phyloP scores from a whole-genome alignment of 1,284 basidiomycete species.

The Ganoderma resinaceum region DNA sequence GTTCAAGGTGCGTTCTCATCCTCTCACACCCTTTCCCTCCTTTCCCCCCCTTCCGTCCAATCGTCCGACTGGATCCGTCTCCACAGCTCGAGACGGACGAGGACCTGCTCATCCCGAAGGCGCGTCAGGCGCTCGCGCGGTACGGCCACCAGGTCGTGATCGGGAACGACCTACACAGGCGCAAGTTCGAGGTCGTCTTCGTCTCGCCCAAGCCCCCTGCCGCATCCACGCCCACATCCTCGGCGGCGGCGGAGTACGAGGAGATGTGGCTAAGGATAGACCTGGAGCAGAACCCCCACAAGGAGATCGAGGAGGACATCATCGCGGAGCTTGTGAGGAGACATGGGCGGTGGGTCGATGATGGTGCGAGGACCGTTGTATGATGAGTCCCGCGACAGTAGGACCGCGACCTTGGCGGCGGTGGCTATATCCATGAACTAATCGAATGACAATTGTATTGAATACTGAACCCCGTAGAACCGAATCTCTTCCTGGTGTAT shows the following conservation, averaged over 20 bases:
- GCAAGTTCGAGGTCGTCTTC: constrained; percentile 94
- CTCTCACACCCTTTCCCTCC: not conserved
- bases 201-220: constrained; percentile 50
- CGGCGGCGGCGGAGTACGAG: constrained; percentile 45
- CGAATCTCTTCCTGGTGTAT: not conserved
- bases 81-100: constrained; percentile 93
- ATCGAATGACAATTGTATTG: not conserved
- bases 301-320: constrained; percentile 95
- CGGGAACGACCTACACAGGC: constrained; percentile 89
- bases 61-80: constrained; percentile 11
- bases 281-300: constrained; percentile 50
- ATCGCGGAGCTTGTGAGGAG: constrained; percentile 76
- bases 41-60: not conserved
- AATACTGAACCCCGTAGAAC: not conserved
- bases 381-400: not conserved
- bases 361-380: not conserved
- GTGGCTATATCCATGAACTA: not conserved
- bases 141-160: constrained; percentile 99
- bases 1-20: constrained; percentile 80
- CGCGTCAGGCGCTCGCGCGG: constrained; percentile 84
- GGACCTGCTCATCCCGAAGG: constrained; percentile 88
- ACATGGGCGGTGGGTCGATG: constrained; percentile 75
- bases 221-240: constrained; percentile 13
- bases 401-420: not conserved
- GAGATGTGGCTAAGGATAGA: constrained; percentile 83